Evolutionary conservation across 306 rosid genomes (phyloP).

Genomic region (Crotalaria pallida): DNA sequence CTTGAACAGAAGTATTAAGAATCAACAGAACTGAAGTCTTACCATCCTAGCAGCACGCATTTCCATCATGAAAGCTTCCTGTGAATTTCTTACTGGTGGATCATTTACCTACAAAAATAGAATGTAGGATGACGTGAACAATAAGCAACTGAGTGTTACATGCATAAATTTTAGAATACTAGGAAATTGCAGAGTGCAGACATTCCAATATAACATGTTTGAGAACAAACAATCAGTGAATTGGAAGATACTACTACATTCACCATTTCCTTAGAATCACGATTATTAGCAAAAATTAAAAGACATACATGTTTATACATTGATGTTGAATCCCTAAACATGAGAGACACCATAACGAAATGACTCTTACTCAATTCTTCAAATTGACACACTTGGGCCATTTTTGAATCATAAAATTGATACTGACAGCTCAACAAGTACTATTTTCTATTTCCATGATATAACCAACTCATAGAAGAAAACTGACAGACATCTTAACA

Average conservation of each 20-base stretch:
- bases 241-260: neutral
- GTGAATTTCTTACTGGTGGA: slow-evolving; percentile 81
- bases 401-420: neutral
- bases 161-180: neutral
- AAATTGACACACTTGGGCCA: neutral
- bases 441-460: neutral
- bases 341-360: neutral
- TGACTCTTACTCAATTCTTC: neutral
- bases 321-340: neutral
- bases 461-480: neutral
- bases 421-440: neutral
- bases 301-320: neutral
- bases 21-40: neutral
- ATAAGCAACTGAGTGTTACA: neutral
- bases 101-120: slow-evolving; percentile 62
- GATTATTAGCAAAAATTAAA: neutral
- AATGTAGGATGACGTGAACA: slow-evolving; percentile 7
- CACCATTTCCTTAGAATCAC: slow-evolving; percentile 1
- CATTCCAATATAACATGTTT: neutral
- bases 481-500: neutral
- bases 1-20: slow-evolving; percentile 4
- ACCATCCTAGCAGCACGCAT: slow-evolving; percentile 91
- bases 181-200: slow-evolving; percentile 3
- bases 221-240: neutral
- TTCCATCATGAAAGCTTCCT: slow-evolving; percentile 92